A percentile compares a stretch with the other conserved stretches of the same genome.
Evolutionary conservation across 306 rosid species (phyloP).

Genomic region (Cucurbita maxima): DNA sequence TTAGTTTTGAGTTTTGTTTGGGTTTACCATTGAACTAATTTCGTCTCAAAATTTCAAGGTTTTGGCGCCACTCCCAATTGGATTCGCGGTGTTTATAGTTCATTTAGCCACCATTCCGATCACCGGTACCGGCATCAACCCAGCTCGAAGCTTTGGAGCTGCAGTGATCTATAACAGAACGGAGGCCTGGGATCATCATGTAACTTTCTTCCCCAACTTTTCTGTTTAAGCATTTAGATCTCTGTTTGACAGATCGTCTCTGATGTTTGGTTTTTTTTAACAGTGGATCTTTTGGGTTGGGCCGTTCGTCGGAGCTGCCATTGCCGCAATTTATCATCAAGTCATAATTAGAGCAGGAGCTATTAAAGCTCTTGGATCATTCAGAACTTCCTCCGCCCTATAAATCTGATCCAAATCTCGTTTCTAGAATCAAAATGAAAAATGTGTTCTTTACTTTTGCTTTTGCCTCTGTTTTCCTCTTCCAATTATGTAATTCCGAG

Average conservation of each 20-base stretch:
- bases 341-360: conserved; percentile 5
- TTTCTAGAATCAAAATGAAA: neutral
- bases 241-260: neutral
- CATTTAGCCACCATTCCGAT: conserved; percentile 23
- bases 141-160: conserved; percentile 19
- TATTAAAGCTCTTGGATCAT: conserved; percentile 9
- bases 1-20: too few species aligned
- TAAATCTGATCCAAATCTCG: neutral
- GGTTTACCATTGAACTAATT: too few species aligned
- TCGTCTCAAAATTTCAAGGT: neutral
- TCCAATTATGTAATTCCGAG: neutral
- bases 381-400: neutral
- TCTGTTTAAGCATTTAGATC: neutral
- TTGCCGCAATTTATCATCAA: conserved; percentile 8
- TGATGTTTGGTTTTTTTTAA: neutral
- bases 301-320: conserved; percentile 16
- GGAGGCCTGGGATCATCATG: conserved; percentile 14
- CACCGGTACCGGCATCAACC: conserved; percentile 24
- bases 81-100: conserved; percentile 19
- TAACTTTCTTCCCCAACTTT: neutral
- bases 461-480: neutral
- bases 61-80: conserved; percentile 22
- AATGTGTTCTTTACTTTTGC: neutral
- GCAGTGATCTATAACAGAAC: conserved; percentile 11
- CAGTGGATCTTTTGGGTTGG: conserved; percentile 25